Conservation (phyloP, 2,329 filamentous ascomycete species). For the Phialemoniopsis sp. region DNA sequence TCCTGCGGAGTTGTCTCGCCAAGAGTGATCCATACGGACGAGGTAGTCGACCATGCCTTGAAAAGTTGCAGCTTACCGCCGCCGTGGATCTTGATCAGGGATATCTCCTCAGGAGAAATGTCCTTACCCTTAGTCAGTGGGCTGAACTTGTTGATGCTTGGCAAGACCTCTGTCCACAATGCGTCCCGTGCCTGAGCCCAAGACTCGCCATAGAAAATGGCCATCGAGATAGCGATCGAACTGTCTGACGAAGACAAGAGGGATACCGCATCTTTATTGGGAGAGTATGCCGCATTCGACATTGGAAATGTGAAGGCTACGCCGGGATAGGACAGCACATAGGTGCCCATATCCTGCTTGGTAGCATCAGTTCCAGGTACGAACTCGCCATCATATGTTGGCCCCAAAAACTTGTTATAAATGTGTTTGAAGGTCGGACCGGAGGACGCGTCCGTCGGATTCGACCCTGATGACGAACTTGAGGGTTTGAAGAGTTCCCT, state of each 20-base stretch:
- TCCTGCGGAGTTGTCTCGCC: conserved; percentile 91
- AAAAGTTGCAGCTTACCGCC: conserved; percentile 75
- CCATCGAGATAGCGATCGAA: conserved; percentile 78
- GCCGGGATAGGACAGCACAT: conserved; percentile 90
- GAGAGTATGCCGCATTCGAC: conserved; percentile 68
- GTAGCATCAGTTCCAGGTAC: conserved; percentile 56
- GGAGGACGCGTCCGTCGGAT: conserved; percentile 17
- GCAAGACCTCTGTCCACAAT: conserved; percentile 71
- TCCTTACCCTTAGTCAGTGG: conserved; percentile 70
- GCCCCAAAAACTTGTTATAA: conserved; percentile 89
- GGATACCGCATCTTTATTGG: conserved; percentile 76
- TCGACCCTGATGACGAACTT: conserved; percentile 8
- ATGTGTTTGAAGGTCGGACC: conserved; percentile 84
- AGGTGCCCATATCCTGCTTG: conserved; percentile 61
- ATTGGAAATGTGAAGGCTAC: conserved; percentile 90
- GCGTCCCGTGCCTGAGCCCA: conserved; percentile 79
- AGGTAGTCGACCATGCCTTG: conserved; percentile 62
- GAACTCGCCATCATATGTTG: conserved; percentile 92
- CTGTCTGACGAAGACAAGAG: conserved; percentile 76
- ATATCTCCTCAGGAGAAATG: conserved; percentile 82
- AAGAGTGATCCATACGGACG: conserved; percentile 64
- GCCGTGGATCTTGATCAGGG: conserved; percentile 72
- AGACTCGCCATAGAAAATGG: conserved; percentile 83
- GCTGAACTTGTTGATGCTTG: conserved; percentile 68
- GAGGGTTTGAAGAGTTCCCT: conserved; percentile 70